Percentiles rank a stretch among this genome's conserved stretches.
Conservation (phyloP, 768 basidiomycete genomes). For the Calocybe cyanea region DNA sequence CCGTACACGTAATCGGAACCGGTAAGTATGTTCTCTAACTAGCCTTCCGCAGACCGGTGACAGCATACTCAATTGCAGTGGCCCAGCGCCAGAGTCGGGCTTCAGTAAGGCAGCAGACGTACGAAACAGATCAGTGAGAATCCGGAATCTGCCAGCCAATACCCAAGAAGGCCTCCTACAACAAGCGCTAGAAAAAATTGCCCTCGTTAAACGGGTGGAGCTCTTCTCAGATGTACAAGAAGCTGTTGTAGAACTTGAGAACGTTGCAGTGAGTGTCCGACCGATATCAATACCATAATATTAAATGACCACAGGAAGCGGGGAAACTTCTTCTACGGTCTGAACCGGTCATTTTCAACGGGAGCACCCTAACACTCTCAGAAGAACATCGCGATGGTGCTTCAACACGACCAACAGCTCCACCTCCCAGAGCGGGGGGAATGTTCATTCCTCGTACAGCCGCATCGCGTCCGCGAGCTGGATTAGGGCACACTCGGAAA, state of each 20-base stretch:
- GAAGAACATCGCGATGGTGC: conserved; percentile 44
- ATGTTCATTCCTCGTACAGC: conserved; percentile 69
- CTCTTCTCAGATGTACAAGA: conserved; percentile 60
- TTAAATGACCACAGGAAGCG: conserved; percentile 57
- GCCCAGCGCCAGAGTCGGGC: conserved; percentile 49
- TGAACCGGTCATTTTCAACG: conserved; percentile 71
- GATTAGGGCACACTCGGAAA: conserved; percentile 57
- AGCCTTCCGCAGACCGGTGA: neutral
- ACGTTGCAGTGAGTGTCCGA: conserved; percentile 48
- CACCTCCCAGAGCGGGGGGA: conserved; percentile 38
- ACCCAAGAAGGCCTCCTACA: conserved; percentile 92
- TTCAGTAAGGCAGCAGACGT: conserved; percentile 52
- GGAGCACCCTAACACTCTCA: conserved; percentile 51
- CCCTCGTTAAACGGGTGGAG: conserved; percentile 67
- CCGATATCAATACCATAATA: neutral
- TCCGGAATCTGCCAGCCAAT: conserved; percentile 68
- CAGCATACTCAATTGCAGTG: conserved; percentile 22
- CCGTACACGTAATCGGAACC: conserved; percentile 51
- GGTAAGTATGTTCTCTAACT: conserved; percentile 31
- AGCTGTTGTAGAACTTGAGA: conserved; percentile 65
- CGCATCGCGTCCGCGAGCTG: conserved; percentile 64
- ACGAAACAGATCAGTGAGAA: conserved; percentile 68
- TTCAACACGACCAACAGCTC: conserved; percentile 25
- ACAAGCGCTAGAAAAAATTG: conserved; percentile 80
- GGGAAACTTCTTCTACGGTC: conserved; percentile 71